phyloP scores from a whole-genome alignment of 768 basidiomycete species.

The Psilocybe tampanensis region DNA sequence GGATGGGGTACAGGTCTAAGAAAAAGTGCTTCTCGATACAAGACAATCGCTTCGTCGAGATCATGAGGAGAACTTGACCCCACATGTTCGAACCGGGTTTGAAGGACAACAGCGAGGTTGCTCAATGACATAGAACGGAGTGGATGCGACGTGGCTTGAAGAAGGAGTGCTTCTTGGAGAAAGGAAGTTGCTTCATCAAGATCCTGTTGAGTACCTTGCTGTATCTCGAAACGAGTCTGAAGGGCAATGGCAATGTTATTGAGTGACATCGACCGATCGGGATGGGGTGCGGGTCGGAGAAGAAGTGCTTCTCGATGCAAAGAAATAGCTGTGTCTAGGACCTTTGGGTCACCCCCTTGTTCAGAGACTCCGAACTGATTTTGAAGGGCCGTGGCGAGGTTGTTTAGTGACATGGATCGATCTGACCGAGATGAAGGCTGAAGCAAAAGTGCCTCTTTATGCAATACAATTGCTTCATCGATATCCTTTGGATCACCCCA shows the following conservation, averaged over 20 bases:
- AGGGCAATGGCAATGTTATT: slow-evolving; percentile 7
- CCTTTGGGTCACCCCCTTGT: background rate
- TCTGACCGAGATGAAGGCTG: background rate
- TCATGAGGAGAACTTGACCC: background rate
- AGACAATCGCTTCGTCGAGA: slow-evolving; percentile 4
- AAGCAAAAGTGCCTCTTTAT: background rate
- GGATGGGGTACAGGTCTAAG: background rate
- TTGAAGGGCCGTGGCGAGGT: background rate
- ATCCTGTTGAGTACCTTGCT: background rate
- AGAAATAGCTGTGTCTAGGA: slow-evolving; percentile 5
- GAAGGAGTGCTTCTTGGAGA: background rate
- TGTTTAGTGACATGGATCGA: background rate
- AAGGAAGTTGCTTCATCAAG: slow-evolving; percentile 11
- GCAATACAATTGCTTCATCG: background rate
- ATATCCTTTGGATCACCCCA: background rate
- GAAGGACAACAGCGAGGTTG: slow-evolving; percentile 8
- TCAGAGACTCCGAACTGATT: slow-evolving; percentile 3
- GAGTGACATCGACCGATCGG: background rate
- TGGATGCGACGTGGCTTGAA: background rate
- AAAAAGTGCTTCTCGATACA: slow-evolving; percentile 2
- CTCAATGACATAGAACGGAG: background rate
- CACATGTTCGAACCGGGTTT: background rate
- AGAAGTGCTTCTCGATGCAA: background rate
- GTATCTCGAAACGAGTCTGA: slow-evolving; percentile 1
- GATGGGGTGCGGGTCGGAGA: background rate